These are phyloP conservation scores for Cyathus striatus DNA, from an alignment of 768 basidiomycete genomes.

Conservation along the genomic window DNA sequence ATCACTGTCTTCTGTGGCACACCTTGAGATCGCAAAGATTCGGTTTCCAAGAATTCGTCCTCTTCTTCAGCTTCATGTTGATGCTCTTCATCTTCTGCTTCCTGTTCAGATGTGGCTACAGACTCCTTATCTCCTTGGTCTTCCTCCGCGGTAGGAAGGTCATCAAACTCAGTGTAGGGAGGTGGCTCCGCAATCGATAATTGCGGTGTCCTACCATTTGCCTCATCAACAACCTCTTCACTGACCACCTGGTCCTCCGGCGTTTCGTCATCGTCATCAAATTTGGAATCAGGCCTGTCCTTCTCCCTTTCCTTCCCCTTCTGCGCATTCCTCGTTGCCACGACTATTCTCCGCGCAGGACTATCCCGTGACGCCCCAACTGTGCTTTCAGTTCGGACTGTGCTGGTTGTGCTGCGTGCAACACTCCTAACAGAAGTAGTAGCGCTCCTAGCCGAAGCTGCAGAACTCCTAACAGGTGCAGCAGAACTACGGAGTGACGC, in stretches of 20 bases:
- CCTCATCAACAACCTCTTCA: constrained; percentile 8
- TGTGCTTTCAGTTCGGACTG: background rate
- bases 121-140: constrained; percentile 6
- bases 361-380: constrained; percentile 15
- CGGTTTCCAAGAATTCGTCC: constrained; percentile 4
- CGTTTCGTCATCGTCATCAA: constrained; percentile 44
- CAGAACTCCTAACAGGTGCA: constrained; percentile 6
- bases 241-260: background rate
- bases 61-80: constrained; percentile 4
- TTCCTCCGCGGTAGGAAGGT: background rate
- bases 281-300: constrained; percentile 66
- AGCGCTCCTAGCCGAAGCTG: constrained; percentile 7
- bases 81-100: background rate
- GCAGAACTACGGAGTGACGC: background rate
- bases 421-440: constrained; percentile 11
- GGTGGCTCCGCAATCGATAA: constrained; percentile 3
- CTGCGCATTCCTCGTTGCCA: constrained; percentile 11
- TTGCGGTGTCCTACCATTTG: constrained; percentile 2
- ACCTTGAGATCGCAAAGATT: constrained; percentile 1
- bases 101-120: background rate
- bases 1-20: constrained; percentile 21
- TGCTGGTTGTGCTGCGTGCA: background rate
- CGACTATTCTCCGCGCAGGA: constrained; percentile 20
- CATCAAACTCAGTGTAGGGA: constrained; percentile 1
- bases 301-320: constrained; percentile 13